These are phyloP conservation scores for Ananas comosus DNA, from an alignment of 176 grass and related monocot species.

Conservation along the genomic window DNA sequence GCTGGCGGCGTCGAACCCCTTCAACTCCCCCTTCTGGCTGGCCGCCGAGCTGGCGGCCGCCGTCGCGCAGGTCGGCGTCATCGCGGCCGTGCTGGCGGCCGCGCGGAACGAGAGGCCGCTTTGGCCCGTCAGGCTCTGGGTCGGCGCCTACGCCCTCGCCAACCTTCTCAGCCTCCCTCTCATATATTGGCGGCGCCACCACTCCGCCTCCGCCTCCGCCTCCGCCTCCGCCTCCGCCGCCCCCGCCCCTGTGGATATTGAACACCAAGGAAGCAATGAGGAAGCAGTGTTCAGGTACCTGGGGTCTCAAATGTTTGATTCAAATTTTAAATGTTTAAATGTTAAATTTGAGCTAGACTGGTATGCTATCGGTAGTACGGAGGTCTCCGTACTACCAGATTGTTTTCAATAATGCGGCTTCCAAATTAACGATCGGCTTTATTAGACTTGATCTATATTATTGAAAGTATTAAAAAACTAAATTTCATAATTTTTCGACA, in stretches of 20 bases:
- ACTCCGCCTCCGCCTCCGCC: constrained; percentile 12
- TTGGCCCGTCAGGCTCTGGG: constrained; percentile 89
- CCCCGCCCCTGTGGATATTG: too few species aligned
- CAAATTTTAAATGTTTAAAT: too few species aligned
- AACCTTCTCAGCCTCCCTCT: constrained; percentile 92
- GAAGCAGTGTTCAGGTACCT: constrained; percentile 32
- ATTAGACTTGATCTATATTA: too few species aligned
- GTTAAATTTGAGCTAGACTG: too few species aligned
- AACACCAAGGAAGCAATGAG: constrained; percentile 40
- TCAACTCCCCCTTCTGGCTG: constrained; percentile 80
- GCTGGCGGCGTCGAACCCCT: constrained; percentile 53
- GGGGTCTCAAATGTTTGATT: too few species aligned
- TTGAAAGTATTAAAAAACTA: too few species aligned
- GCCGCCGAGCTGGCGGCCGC: constrained; percentile 52
- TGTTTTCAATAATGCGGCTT: too few species aligned
- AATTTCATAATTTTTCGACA: too few species aligned
- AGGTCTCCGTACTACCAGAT: too few species aligned
- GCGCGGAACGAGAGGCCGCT: constrained; percentile 54
- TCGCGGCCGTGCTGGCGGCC: constrained; percentile 34
- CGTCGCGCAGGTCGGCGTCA: constrained; percentile 43
- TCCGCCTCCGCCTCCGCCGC: too few species aligned
- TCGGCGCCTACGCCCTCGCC: constrained; percentile 67
- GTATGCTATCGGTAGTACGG: too few species aligned
- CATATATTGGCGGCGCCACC: constrained; percentile 75
- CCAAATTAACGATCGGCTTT: too few species aligned